These are phyloP conservation scores for Diaporthe australafricana DNA, from an alignment of 2,329 filamentous ascomycete species.

Conservation along the genomic window DNA sequence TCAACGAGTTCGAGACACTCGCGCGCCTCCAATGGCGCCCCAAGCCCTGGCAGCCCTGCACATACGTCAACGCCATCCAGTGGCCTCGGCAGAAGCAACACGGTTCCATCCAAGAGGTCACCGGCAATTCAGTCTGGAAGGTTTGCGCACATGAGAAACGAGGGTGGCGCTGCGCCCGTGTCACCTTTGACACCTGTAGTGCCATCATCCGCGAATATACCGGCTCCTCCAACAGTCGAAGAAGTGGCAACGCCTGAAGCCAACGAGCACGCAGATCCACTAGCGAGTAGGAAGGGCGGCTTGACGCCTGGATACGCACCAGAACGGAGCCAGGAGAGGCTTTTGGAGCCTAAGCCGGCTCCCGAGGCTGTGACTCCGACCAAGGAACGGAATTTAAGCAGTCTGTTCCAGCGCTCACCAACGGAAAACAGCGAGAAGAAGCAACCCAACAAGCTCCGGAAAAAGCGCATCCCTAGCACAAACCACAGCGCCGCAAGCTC, in stretches of 20 bases:
- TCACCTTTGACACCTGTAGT: constrained; percentile 51
- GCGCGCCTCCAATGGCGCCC: constrained; percentile 76
- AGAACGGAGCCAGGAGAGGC: constrained; percentile 62
- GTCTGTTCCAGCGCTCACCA: constrained; percentile 78
- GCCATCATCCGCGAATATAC: constrained; percentile 60
- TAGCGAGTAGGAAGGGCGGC: constrained; percentile 24
- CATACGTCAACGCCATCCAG: constrained; percentile 66
- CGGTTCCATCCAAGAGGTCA: constrained; percentile 90
- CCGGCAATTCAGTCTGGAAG: constrained; percentile 76
- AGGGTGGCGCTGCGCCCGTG: constrained; percentile 45
- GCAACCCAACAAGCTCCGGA: constrained; percentile 90
- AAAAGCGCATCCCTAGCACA: constrained; percentile 82
- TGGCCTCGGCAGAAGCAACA: constrained; percentile 80
- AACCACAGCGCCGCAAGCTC: constrained; percentile 94
- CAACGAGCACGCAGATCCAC: constrained; percentile 35
- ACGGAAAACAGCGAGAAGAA: constrained; percentile 72
- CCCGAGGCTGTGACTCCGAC: constrained; percentile 58
- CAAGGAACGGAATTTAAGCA: constrained; percentile 76
- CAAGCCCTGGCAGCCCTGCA: constrained; percentile 75
- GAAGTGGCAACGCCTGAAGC: constrained; percentile 48
- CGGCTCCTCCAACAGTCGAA: constrained; percentile 52
- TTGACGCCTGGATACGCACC: constrained; percentile 38
- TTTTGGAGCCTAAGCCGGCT: constrained; percentile 52
- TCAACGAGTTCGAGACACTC: constrained; percentile 94
- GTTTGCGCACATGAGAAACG: constrained; percentile 63